A percentile compares a stretch with the other conserved stretches of the same genome.
Conservation (phyloP, 306 rosid genomes). For the Prunus mira region DNA sequence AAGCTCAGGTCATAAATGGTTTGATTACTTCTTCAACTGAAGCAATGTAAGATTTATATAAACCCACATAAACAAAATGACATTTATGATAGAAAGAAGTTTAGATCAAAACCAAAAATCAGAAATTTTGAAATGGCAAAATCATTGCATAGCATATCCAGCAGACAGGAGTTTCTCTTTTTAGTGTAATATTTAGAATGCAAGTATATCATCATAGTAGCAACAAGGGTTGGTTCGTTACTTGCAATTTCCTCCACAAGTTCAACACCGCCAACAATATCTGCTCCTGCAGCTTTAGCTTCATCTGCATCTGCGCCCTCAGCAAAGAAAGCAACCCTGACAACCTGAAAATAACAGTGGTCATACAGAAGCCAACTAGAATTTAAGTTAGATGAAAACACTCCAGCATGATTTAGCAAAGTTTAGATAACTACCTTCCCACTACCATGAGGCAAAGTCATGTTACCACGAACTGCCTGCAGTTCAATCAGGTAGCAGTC, state of each 20-base stretch:
- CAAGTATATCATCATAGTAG: background rate
- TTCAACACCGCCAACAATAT: slow-evolving; percentile 96
- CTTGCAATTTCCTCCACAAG: slow-evolving; percentile 92
- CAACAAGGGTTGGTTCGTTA: slow-evolving; percentile 40
- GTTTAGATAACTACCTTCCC: slow-evolving; percentile 67
- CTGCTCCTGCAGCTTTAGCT: slow-evolving; percentile 98
- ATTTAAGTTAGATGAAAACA: slow-evolving; percentile 17
- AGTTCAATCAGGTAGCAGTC: slow-evolving; percentile 19
- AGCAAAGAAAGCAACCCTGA: slow-evolving; percentile 96
- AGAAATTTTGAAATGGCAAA: background rate
- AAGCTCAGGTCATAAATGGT: slow-evolving; percentile 16
- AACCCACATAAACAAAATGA: background rate
- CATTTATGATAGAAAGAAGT: background rate
- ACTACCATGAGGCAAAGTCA: slow-evolving; percentile 85
- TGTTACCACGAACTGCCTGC: slow-evolving; percentile 97
- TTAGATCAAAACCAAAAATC: background rate
- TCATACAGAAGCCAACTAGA: slow-evolving; percentile 35
- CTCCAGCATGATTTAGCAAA: background rate
- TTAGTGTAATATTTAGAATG: background rate
- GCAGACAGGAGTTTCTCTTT: background rate
- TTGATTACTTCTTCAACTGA: background rate
- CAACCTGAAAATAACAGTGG: slow-evolving; percentile 54
- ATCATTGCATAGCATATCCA: background rate
- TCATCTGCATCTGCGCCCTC: slow-evolving; percentile 96
- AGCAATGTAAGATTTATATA: background rate